Evolutionary conservation across 2,329 filamentous ascomycete genomes (phyloP), one percentile per base, ranked within the genome.

Genomic region (Pseudogymnoascus sp.): DNA sequence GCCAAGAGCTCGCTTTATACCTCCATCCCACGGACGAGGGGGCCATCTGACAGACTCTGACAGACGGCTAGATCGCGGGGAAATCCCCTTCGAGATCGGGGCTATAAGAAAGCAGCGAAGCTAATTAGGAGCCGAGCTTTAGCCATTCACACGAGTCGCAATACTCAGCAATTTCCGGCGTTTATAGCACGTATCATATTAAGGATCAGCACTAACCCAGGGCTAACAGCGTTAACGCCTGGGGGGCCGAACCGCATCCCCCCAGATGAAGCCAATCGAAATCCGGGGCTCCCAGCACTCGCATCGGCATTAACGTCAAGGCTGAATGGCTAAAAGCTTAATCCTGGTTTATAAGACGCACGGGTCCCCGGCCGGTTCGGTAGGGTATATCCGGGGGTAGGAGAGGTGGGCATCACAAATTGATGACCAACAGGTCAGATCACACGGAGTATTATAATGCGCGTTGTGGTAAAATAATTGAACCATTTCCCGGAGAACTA

Each of bases 241-340:
- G n/a, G 10, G n/a, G n/a, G 2, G 13, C 46, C 46, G 44, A 50
- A 50, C 21, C 23, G 7, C 11, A n/a, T 2, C 15, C n/a, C 46
- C 23, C 4, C 10, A 7, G n/a, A 33, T 13, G 10, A 53, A 7
- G n/a, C 26, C 46, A 53, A 53, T 53, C 4, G 10, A 17, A 7
- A 53, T 31, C 46, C 46, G 26, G 46, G n/a, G 46, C n/a, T 23
- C 15, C 1, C 3, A n/a, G 46, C 46, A n/a, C 26, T 19, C 17
- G 46, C n/a, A 53, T 53, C 46, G 46, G 46, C 46, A 53, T 31
- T 33, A 31, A 10, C 46, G n/a, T 53, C 46, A 26, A 17, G 46
- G 46, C 46, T 53, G 46, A 53, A 53, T 53, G 46, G 46, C 26
- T 53, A 53, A 53, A 53, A 53, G 46, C 26, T 53, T 53, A 53